Conservation (phyloP, 257 asterid genomes). For the Mitragyna speciosa region DNA sequence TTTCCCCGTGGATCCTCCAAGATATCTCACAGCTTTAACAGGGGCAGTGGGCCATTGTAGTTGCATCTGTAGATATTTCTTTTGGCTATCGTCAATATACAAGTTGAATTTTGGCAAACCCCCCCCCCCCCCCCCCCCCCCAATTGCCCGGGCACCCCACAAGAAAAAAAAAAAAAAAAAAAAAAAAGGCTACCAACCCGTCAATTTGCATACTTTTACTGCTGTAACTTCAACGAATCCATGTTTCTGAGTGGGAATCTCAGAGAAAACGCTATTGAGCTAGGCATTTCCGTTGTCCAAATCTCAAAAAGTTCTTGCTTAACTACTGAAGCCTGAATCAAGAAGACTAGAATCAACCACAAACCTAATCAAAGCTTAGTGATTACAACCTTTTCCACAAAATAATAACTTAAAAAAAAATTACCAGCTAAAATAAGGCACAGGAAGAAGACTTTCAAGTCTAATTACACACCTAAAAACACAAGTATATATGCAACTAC, state of each 20-base stretch:
- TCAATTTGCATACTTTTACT: too few species aligned
- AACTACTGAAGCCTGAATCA: constrained; percentile 7
- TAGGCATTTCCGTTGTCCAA: constrained; percentile 27
- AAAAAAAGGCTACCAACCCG: constrained; percentile 13
- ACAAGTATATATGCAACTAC: neutral
- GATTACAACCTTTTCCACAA: neutral
- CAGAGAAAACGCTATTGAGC: neutral
- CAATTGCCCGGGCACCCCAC: too few species aligned
- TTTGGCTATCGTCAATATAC: too few species aligned
- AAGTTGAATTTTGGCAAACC: too few species aligned
- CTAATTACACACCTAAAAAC: neutral
- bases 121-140: too few species aligned
- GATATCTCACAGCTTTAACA: too few species aligned
- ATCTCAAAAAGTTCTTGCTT: constrained; percentile 44
- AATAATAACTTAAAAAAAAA: neutral
- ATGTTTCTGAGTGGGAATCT: neutral
- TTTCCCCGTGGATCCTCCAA: too few species aligned
- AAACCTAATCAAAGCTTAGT: neutral
- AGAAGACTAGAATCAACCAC: neutral
- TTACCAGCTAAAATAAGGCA: neutral
- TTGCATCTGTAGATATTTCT: too few species aligned
- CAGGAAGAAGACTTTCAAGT: neutral
- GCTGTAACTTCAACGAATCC: neutral
- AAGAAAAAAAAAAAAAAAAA: too few species aligned
- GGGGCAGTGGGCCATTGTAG: too few species aligned